Percentiles rank a stretch among this genome's conserved stretches.
Evolutionary conservation across 352 stramenopile species (phyloP).

Genomic region (Elongisporangium prolatum): DNA sequence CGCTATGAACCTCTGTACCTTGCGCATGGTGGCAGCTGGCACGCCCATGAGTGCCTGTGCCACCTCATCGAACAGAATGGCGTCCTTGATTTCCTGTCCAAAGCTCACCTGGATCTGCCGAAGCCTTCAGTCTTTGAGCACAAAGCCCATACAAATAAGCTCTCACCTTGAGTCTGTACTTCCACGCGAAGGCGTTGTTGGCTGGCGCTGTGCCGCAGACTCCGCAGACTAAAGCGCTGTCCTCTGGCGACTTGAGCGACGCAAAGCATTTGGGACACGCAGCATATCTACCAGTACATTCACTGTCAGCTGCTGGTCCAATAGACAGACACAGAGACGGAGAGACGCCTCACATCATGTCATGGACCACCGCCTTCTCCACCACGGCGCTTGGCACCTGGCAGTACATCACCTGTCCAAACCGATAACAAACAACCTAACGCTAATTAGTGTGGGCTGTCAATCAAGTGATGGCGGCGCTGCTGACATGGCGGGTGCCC

Average conservation of each 20-base stretch:
- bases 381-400: slow-evolving; percentile 39
- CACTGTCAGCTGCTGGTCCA: neutral
- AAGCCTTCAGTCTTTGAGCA: neutral
- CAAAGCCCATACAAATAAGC: neutral
- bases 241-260: slow-evolving; percentile 27
- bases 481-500: neutral
- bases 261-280: slow-evolving; percentile 44
- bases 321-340: neutral
- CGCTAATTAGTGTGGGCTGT: neutral
- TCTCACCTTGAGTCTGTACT: slow-evolving; percentile 39
- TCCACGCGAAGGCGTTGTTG: slow-evolving; percentile 26
- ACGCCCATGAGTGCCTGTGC: slow-evolving; percentile 31
- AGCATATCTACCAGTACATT: slow-evolving; percentile 25
- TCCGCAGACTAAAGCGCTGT: slow-evolving; percentile 21
- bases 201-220: slow-evolving; percentile 18
- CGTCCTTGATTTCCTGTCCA: slow-evolving; percentile 22
- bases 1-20: slow-evolving; percentile 5
- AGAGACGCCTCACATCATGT: slow-evolving; percentile 40
- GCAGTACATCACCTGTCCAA: neutral
- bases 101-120: slow-evolving; percentile 33
- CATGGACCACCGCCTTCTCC: slow-evolving; percentile 36
- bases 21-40: slow-evolving; percentile 18
- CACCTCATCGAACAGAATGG: slow-evolving; percentile 51
- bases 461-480: neutral
- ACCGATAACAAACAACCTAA: neutral